Conservation (phyloP, 2,329 filamentous ascomycete species). For the Macrophomina tecta region DNA sequence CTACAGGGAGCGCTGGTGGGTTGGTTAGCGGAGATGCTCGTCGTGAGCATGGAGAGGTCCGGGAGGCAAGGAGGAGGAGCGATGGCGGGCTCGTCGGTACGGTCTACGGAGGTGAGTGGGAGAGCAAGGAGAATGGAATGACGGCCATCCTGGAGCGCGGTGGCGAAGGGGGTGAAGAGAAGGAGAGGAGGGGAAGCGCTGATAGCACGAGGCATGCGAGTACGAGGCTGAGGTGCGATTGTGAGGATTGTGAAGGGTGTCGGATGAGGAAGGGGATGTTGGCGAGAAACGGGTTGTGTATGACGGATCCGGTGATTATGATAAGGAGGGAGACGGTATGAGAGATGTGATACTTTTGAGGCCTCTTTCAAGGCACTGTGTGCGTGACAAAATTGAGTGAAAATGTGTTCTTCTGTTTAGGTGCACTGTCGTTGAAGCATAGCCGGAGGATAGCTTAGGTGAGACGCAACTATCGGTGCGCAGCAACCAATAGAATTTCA, state of each 20-base stretch:
- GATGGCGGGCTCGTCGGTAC: not conserved
- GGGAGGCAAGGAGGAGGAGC: not conserved
- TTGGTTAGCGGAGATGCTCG: not conserved
- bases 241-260: conserved; percentile 21
- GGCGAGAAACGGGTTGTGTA: conserved; percentile 22
- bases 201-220: not conserved
- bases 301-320: not conserved
- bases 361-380: not conserved
- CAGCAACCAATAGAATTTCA: too few relatives aligned
- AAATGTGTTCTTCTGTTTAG: too few relatives aligned
- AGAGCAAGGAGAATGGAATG: not conserved
- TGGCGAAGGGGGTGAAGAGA: not conserved
- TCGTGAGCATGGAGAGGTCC: not conserved
- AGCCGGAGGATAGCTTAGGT: too few relatives aligned
- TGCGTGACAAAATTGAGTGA: not conserved
- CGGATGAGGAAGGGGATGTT: conserved; percentile 7
- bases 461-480: too few relatives aligned
- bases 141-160: not conserved
- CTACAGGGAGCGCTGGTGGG: not conserved
- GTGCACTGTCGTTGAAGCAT: not conserved
- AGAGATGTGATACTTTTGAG: not conserved
- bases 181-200: not conserved
- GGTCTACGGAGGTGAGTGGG: not conserved
- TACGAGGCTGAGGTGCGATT: conserved; percentile 20
- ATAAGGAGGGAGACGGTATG: conserved; percentile 22